Base-by-base conservation (phyloP, 208 protist species). In the Phytomonas sp. region DNA sequence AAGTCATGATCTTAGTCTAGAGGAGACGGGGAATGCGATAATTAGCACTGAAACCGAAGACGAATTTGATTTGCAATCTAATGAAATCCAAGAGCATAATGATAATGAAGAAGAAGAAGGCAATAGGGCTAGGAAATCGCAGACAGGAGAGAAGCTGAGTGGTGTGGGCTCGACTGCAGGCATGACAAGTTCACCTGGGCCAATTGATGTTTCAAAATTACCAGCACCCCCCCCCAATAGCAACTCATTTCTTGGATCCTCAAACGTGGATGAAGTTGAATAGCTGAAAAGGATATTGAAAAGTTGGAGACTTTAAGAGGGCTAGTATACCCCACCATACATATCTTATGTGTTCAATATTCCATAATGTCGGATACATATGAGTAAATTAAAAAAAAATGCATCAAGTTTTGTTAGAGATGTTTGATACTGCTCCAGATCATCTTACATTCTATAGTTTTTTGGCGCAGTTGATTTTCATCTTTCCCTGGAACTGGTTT, bases 1-100 rank as follows among this genome's bases (percentile, higher is more conserved):
- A 31, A 73, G 82, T 61, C 64, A 87, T 34, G 91, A 95, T 67
- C 79, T 84, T 14, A 84, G 76, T 19, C 69, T 95, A 16, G 91
- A 95, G 63, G 64, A 12, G 3, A 4, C 40, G 6, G 40, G 40
- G 12, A 19, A 49, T 16, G 14, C 14, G 40, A 49, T 49, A 12
- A 62, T 29, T 61, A 1, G 63, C 60, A 11, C n/a, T 30, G 66
- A 34, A 63, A 10, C 40, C 52, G 33, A 45, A 49, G 45, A 60
- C n/a, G 36, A 42, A 30, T 3, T 32, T 26, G 30, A 2, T 56
- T 29, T n/a, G 3, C 10, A 29, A 3, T 14, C 29, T 19, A 16
- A 26, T 67, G 19, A 69, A 60, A 59, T 62, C 10, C 40, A 45
- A 62, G 45, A 72, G 10, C 33, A 68, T 29, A 59, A 42, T 33